Conservation (phyloP, 75 land plant species). For the Selaginella tamariscina region DNA sequence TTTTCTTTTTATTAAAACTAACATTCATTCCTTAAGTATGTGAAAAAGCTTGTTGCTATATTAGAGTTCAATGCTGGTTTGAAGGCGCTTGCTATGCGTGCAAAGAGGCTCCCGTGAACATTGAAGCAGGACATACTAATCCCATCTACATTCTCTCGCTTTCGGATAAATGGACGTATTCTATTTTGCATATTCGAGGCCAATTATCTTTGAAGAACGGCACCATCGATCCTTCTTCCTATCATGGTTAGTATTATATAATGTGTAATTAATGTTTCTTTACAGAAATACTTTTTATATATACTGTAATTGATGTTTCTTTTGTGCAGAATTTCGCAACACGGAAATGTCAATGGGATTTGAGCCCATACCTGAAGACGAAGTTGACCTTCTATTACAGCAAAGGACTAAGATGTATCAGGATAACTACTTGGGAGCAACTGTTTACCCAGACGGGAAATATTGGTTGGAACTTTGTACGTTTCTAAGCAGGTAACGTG, state of each 20-base stretch:
- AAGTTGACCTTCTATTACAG: neutral
- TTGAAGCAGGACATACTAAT: neutral
- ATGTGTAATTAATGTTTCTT: neutral
- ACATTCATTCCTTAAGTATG: neutral
- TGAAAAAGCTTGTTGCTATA: neutral
- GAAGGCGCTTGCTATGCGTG: neutral
- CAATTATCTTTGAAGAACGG: neutral
- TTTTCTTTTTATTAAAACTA: neutral
- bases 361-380: neutral
- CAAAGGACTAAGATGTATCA: neutral
- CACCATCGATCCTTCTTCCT: neutral
- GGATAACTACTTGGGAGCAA: neutral
- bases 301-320: neutral
- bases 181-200: neutral
- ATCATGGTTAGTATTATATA: neutral
- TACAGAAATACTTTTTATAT: no score
- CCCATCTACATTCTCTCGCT: neutral
- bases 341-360: neutral
- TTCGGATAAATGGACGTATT: neutral
- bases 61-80: neutral
- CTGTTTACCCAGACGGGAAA: neutral
- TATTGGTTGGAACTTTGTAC: neutral
- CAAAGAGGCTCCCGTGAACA: neutral
- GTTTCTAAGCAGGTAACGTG: neutral
- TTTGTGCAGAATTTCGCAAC: neutral